Percentiles rank a stretch among this genome's conserved stretches.
Conservation (phyloP, 2,329 filamentous ascomycete genomes). For the Fusarium xyrophilum region DNA sequence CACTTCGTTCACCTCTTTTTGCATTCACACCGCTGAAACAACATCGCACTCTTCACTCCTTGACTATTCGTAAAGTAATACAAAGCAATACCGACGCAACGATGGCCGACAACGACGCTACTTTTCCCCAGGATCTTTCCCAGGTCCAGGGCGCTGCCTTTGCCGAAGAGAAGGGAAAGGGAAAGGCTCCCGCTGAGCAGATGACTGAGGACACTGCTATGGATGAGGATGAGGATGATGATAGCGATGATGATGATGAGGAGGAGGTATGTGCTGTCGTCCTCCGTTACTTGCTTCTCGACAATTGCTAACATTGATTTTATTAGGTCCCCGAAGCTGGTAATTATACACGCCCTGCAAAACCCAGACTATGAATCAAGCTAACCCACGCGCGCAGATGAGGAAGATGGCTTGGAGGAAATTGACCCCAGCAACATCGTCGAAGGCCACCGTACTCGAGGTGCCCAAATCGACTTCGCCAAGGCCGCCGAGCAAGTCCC, state of each 20-base stretch:
- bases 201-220: constrained; percentile 67
- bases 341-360: constrained; percentile 31
- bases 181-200: constrained; percentile 70
- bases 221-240: constrained; percentile 75
- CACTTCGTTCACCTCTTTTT: constrained; percentile 14
- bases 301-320: constrained; percentile 35
- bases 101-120: constrained; percentile 61
- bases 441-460: constrained; percentile 80
- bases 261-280: constrained; percentile 41
- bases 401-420: constrained; percentile 86
- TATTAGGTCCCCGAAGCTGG: constrained; percentile 42
- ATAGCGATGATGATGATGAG: constrained; percentile 44
- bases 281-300: not conserved
- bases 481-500: constrained; percentile 84
- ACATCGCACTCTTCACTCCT: constrained; percentile 3
- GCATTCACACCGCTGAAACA: constrained; percentile 11
- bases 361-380: constrained; percentile 18
- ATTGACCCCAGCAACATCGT: constrained; percentile 93
- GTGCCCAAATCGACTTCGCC: constrained; percentile 90
- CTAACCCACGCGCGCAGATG: constrained; percentile 55
- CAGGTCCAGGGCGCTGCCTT: constrained; percentile 46
- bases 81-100: constrained; percentile 14
- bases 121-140: constrained; percentile 56
- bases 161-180: constrained; percentile 81
- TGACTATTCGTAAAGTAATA: not conserved